Conservation (phyloP, 2,329 filamentous ascomycete species). For the Arthrobotrys sinensis region DNA sequence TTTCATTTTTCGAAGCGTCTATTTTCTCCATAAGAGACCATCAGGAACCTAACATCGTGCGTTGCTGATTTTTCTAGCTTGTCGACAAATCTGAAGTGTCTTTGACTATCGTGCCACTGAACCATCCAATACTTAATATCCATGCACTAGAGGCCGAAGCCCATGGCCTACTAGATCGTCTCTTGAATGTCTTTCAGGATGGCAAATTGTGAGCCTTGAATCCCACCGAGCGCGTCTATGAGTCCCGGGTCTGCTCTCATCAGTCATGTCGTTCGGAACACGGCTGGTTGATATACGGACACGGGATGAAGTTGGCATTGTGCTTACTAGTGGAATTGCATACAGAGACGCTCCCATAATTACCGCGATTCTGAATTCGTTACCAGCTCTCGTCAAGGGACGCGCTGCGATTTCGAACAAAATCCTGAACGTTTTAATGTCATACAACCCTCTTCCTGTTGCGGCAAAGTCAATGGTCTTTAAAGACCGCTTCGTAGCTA, state of each 20-base stretch:
- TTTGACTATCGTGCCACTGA: conserved; percentile 84
- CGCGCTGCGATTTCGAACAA: conserved; percentile 86
- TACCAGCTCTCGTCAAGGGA: conserved; percentile 85
- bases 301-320: conserved; percentile 21
- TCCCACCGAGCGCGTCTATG: conserved; percentile 42
- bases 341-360: conserved; percentile 86
- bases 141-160: conserved; percentile 92
- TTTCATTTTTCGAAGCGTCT: background rate
- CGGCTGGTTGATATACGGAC: background rate
- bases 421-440: conserved; percentile 86
- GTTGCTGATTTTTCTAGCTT: conserved; percentile 72
- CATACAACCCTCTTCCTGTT: conserved; percentile 90
- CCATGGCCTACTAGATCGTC: conserved; percentile 88
- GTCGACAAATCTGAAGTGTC: conserved; percentile 86
- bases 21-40: conserved; percentile 10
- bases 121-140: conserved; percentile 84
- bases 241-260: conserved; percentile 10
- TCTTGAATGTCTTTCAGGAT: conserved; percentile 88
- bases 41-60: conserved; percentile 49
- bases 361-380: conserved; percentile 90
- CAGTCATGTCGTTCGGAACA: conserved; percentile 2
- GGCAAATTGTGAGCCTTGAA: conserved; percentile 68
- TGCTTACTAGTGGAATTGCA: conserved; percentile 57
- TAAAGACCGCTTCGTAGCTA: conserved; percentile 84
- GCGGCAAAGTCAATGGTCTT: conserved; percentile 83